Evolutionary conservation across 2,329 filamentous ascomycete species (phyloP).

Genomic region (Sclerotinia nivalis): DNA sequence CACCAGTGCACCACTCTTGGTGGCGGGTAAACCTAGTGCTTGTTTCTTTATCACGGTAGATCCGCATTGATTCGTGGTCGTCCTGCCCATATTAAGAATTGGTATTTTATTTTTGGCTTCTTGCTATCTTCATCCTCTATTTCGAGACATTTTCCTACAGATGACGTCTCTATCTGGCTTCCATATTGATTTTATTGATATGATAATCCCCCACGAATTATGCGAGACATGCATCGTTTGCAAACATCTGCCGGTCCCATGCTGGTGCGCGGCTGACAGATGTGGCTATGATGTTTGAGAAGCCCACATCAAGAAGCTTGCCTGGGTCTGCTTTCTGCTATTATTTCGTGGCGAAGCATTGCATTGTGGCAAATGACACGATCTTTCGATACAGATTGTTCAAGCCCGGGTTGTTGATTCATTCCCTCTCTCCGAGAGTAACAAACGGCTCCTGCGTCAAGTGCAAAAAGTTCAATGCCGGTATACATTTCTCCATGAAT

Average conservation of each 20-base stretch:
- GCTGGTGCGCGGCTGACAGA: not conserved
- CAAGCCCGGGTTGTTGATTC: not conserved
- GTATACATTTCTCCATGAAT: not conserved
- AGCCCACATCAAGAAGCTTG: not conserved
- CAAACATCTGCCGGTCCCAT: not conserved
- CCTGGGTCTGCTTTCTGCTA: not conserved
- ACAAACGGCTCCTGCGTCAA: not conserved
- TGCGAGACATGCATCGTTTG: conserved; percentile 10
- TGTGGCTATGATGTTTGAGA: not conserved
- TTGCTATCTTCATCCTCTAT: not conserved
- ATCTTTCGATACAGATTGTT: not conserved
- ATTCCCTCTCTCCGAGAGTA: too few relatives aligned
- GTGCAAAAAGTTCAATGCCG: not conserved
- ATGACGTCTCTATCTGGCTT: not conserved
- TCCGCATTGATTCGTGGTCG: not conserved
- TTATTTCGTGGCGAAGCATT: not conserved
- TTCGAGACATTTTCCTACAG: not conserved
- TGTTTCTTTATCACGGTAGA: not conserved
- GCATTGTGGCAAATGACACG: not conserved
- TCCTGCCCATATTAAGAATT: conserved; percentile 7
- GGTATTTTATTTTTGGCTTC: not conserved
- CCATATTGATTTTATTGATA: not conserved
- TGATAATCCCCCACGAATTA: not conserved
- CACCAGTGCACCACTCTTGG: not conserved
- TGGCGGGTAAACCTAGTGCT: not conserved